Conservation (phyloP, 1,139 yeast genomes). For the Magnusiomyces paraingens region DNA sequence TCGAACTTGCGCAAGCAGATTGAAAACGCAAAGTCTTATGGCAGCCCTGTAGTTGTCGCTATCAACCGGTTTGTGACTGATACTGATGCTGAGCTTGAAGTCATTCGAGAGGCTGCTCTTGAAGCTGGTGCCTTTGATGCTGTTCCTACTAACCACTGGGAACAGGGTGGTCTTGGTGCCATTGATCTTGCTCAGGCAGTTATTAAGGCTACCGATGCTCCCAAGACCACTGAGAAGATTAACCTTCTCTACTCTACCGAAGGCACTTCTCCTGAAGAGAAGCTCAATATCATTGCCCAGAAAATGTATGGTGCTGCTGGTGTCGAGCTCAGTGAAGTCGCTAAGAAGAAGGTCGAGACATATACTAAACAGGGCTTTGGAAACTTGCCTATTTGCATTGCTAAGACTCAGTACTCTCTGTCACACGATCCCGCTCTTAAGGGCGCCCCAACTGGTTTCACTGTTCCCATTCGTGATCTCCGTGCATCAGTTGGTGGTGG, state of each 20-base stretch:
- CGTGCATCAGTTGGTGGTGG: conserved; percentile 97
- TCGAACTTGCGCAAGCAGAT: conserved; percentile 86
- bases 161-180: conserved; percentile 95
- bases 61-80: conserved; percentile 89
- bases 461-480: conserved; percentile 89
- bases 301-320: conserved; percentile 94
- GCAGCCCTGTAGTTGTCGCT: conserved; percentile 92
- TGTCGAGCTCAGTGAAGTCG: conserved; percentile 81
- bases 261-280: conserved; percentile 65
- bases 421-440: conserved; percentile 90
- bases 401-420: conserved; percentile 94
- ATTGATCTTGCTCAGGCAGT: conserved; percentile 81
- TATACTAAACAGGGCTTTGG: conserved; percentile 90
- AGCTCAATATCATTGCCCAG: conserved; percentile 74
- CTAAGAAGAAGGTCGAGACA: conserved; percentile 73
- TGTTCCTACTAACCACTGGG: conserved; percentile 94
- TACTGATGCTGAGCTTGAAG: conserved; percentile 73
- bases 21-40: conserved; percentile 75
- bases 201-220: conserved; percentile 49
- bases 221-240: conserved; percentile 52
- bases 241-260: conserved; percentile 68
- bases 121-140: conserved; percentile 95
- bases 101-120: conserved; percentile 74
- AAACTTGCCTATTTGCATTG: conserved; percentile 89
- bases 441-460: conserved; percentile 96